Conservation (phyloP, 2,329 filamentous ascomycete species). For the Aspergillus fumigatiaffinis region DNA sequence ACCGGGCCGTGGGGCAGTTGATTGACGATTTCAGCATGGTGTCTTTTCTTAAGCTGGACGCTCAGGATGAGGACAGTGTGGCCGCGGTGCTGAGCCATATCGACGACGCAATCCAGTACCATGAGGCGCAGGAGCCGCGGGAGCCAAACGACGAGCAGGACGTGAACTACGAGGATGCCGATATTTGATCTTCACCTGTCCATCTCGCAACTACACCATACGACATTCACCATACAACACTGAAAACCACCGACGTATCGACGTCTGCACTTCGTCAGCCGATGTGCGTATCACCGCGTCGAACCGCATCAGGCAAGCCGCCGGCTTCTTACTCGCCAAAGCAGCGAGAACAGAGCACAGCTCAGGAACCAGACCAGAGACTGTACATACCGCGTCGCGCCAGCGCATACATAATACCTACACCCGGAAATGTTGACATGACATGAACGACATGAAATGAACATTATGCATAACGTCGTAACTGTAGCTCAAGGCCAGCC, state of each 20-base stretch:
- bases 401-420: neutral
- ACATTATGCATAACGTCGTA: neutral
- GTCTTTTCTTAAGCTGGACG: constrained; percentile 85
- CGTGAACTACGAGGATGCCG: constrained; percentile 45
- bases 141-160: constrained; percentile 69
- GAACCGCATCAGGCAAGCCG: neutral
- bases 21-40: constrained; percentile 99
- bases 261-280: neutral
- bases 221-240: neutral
- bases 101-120: constrained; percentile 88
- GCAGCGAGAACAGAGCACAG: neutral
- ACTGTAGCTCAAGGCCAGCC: neutral
- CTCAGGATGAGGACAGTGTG: constrained; percentile 88
- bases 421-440: neutral
- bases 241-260: neutral
- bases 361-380: neutral
- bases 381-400: neutral
- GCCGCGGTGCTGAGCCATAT: constrained; percentile 82
- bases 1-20: constrained; percentile 80
- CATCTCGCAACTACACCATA: neutral
- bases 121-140: constrained; percentile 86
- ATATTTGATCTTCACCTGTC: constrained; percentile 10
- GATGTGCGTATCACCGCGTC: neutral
- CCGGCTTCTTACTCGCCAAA: too few species aligned
- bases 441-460: neutral